phyloP scores from a whole-genome alignment of 768 basidiomycete species.

The Melanogaster broomeanus region DNA sequence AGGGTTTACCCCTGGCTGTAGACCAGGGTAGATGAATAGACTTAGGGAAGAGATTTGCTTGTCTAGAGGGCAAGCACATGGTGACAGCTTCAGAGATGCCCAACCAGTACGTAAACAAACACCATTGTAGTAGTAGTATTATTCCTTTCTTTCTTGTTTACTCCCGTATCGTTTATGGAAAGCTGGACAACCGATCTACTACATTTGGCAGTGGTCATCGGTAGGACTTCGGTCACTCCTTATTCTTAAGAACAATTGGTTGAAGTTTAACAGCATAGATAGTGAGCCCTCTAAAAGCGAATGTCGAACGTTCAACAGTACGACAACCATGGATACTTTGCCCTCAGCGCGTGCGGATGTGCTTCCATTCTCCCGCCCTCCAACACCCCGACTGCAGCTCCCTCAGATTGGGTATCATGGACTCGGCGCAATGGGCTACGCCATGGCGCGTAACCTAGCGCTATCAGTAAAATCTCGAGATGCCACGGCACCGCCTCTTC shows the following conservation, averaged over 20 bases:
- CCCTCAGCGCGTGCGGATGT: neutral
- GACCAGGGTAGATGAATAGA: neutral
- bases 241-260: no score
- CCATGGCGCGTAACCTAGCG: slow-evolving; percentile 76
- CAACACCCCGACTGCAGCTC: slow-evolving; percentile 40
- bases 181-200: no score
- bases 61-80: no score
- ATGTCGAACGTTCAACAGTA: neutral
- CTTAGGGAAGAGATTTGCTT: neutral
- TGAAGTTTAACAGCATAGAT: no score
- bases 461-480: slow-evolving; percentile 39
- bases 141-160: neutral
- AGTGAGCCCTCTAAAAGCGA: no score
- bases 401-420: slow-evolving; percentile 38
- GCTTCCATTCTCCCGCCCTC: slow-evolving; percentile 52
- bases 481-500: slow-evolving; percentile 46
- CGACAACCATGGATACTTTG: neutral
- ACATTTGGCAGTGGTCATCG: no score
- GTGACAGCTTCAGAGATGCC: neutral
- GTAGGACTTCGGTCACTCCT: no score
- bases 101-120: neutral
- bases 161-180: neutral
- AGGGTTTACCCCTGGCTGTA: neutral
- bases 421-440: slow-evolving; percentile 62
- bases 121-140: neutral